Evolutionary conservation across 768 basidiomycete genomes (phyloP).

Genomic region (Rhizopogon salebrosus): DNA sequence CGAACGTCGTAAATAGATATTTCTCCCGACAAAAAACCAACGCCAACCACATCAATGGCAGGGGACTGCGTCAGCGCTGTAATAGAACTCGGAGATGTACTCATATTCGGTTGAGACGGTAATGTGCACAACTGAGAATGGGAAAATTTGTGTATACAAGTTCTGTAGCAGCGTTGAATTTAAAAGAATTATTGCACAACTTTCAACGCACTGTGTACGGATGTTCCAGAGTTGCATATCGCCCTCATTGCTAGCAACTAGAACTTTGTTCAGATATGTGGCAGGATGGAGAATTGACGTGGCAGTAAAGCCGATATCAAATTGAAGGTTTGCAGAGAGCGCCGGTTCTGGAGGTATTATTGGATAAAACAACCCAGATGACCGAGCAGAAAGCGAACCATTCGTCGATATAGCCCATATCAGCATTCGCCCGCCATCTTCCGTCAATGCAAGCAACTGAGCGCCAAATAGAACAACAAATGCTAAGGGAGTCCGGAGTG

Average conservation of each 20-base stretch:
- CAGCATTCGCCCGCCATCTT: constrained; percentile 72
- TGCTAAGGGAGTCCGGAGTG: constrained; percentile 53
- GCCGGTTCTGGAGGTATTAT: constrained; percentile 13
- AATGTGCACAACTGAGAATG: constrained; percentile 45
- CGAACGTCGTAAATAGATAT: constrained; percentile 88
- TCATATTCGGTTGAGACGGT: constrained; percentile 24
- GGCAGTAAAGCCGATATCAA: constrained; percentile 84
- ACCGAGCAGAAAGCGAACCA: constrained; percentile 36
- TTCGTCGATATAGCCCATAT: constrained; percentile 67
- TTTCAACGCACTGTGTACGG: constrained; percentile 57
- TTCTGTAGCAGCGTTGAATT: constrained; percentile 36
- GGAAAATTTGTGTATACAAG: constrained; percentile 78
- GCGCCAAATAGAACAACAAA: constrained; percentile 78
- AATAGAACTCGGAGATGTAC: constrained; percentile 41
- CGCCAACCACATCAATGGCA: constrained; percentile 93
- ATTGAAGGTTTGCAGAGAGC: constrained; percentile 56
- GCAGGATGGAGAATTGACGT: constrained; percentile 84
- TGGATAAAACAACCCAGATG: not conserved
- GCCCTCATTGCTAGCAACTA: constrained; percentile 80
- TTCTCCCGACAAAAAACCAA: constrained; percentile 85
- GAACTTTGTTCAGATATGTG: constrained; percentile 94
- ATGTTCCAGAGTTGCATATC: constrained; percentile 92
- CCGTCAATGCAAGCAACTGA: constrained; percentile 72
- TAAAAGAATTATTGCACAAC: not conserved
- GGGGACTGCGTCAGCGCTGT: constrained; percentile 86